Base-by-base conservation (phyloP, 179 eudicot genomes). In the Actinidia arguta region DNA sequence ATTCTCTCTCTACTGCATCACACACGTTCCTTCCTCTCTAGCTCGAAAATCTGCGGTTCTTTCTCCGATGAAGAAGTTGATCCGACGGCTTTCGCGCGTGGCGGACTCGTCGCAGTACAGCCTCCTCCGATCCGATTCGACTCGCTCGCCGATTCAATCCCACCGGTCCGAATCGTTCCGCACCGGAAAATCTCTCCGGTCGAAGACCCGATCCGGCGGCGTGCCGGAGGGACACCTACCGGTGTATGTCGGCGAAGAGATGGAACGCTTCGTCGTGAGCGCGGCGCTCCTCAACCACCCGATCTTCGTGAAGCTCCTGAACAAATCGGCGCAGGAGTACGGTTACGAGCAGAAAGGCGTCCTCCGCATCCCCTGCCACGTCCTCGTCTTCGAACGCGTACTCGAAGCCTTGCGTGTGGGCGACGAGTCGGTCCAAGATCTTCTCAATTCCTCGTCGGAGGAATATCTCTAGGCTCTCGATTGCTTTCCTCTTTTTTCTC, bases 211-310 rank as follows among this genome's bases (percentile, higher is more conserved):
- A 11, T 22, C 81, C 67, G 82, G 81, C 58, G 82, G 72, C 54
- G 85, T 85, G 1, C 88, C 95, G n/a, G 84, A 90, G 64, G 97
- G 98, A 0, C 97, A 92, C 86, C 66, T 93, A 0, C 98, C 98
- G 66, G 95, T 95, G 6, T 93, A 91, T 87, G 98, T 95, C 63
- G 97, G 98, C 25, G 96, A 95, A n/a, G 94, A 93, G 78, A 95
- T 92, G 94, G 94, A 89, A 68, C 68, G 95, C 46, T 95, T 93
- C 71, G 84, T 91, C 0, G 94, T 95, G 9, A 89, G 88, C 79
- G 96, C 98, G 2, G 91, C 89, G 78, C 77, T 92, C 8, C 70
- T 95, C 59, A 93, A 93, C 79, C 94, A 93, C 78, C 97, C 92
- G 46, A 75, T 93, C 55, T 94, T 94, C 85, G 83, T 90, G 6